Percentiles rank a stretch among this genome's conserved stretches.
Conservation (phyloP, 345 rosid species). For the Litchi chinensis region DNA sequence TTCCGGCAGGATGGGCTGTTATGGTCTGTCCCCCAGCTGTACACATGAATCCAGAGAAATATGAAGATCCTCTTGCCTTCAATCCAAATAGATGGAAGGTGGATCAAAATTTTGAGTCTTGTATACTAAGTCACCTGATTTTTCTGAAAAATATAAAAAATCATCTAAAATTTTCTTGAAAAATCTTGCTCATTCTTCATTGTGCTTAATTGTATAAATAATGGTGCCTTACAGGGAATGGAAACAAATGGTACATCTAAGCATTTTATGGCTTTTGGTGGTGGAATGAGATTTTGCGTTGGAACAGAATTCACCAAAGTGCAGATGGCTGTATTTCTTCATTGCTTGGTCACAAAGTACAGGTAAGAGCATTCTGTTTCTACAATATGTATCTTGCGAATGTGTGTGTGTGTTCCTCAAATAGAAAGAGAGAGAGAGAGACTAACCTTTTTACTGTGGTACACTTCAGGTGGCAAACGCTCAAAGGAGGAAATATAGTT, state of each 20-base stretch:
- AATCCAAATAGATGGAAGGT: slow-evolving; percentile 96
- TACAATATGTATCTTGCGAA: neutral
- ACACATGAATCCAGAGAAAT: slow-evolving; percentile 71
- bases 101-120: slow-evolving; percentile 26
- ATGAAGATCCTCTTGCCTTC: slow-evolving; percentile 74
- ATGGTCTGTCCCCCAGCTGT: slow-evolving; percentile 97
- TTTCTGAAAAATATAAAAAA: neutral
- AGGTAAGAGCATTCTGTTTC: slow-evolving; percentile 44
- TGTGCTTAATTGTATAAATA: neutral
- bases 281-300: slow-evolving; percentile 96
- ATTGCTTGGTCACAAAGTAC: slow-evolving; percentile 80
- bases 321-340: slow-evolving; percentile 86
- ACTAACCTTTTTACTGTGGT: slow-evolving; percentile 21
- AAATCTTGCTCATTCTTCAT: neutral
- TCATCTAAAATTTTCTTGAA: neutral
- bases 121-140: slow-evolving; percentile 15
- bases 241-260: slow-evolving; percentile 63
- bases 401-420: neutral
- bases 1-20: slow-evolving; percentile 93
- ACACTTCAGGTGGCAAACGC: slow-evolving; percentile 63
- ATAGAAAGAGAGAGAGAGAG: neutral
- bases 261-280: slow-evolving; percentile 93
- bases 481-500: slow-evolving; percentile 70
- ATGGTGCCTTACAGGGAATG: slow-evolving; percentile 51
- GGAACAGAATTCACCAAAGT: slow-evolving; percentile 89